Evolutionary conservation across 1,284 basidiomycete genomes (phyloP), one percentile per base, ranked within the genome.

Genomic region (Ganoderma sinense): DNA sequence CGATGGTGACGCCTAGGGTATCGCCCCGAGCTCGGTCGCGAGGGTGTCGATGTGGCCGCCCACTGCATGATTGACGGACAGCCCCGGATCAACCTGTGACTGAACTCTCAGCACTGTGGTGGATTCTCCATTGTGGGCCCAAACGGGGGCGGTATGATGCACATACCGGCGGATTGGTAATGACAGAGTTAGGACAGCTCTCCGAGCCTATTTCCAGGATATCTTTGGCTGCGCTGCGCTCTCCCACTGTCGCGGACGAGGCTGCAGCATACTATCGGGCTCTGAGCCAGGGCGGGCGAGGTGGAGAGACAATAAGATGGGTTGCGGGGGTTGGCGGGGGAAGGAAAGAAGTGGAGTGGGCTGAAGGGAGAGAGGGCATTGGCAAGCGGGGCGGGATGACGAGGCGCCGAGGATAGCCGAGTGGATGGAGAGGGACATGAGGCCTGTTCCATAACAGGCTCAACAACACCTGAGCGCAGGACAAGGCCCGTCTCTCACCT

Each of bases 151-250:
- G 43, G 56, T 29, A 53, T 39, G 65, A 51, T 59, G 36, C 36
- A 31, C 29, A 23, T 61, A 53, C 40, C 45, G n/a, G 51, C 10
- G 4, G 67, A 41, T 48, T 65, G 55, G 61, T 29, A 36, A 66
- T 59, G 56, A 41, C 66, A 14, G 26, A 53, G 31, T 43, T 33
- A 11, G 48, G 48, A 36, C 16, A 20, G 33, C 63, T 64, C 59
- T 64, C 48, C 62, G 70, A 73, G 72, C 59, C 72, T 73, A 68
- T 71, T 71, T 71, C 56, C 36, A 65, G 56, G 59, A 39, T 67
- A 69, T 73, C 56, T 69, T 71, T 71, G 48, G 72, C 39, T 62
- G 71, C 41, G 20, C 36, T 33, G 31, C 41, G 67, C 63, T 53
- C 63, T 51, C 48, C 48, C 48, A 51, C 65, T 61, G 14, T 45